phyloP scores from a whole-genome alignment of 2,329 filamentous ascomycete genomes.

The Metarhizium brunneum region DNA sequence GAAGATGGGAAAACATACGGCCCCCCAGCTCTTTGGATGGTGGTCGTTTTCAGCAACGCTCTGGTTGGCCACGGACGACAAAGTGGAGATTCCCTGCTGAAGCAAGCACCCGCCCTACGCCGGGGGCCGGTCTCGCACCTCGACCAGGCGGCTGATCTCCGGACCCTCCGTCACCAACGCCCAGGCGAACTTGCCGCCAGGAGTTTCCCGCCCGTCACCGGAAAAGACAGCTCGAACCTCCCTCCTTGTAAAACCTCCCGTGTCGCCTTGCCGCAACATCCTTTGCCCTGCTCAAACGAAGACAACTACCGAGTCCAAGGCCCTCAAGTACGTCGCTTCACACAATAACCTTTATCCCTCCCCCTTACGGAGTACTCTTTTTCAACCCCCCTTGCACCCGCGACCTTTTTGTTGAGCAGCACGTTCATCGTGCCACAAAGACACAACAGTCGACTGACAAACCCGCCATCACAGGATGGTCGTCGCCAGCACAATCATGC shows the following conservation, averaged over 20 bases:
- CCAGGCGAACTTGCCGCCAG: not conserved
- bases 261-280: not conserved
- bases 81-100: not conserved
- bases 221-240: not conserved
- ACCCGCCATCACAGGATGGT: conserved; percentile 24
- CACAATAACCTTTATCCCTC: too few species aligned
- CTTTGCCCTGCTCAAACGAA: not conserved
- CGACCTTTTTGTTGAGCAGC: too few species aligned
- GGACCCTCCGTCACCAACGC: not conserved
- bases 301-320: not conserved
- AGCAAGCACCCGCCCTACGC: not conserved
- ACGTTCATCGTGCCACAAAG: not conserved
- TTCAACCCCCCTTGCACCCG: too few species aligned
- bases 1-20: not conserved
- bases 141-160: conserved; percentile 4
- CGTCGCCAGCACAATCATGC: conserved; percentile 40
- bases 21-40: not conserved
- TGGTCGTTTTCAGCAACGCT: not conserved
- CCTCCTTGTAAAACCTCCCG: not conserved
- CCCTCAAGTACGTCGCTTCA: not conserved
- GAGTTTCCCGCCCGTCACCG: not conserved
- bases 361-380: too few species aligned
- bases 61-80: not conserved
- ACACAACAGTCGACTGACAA: not conserved
- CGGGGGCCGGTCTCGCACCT: not conserved